phyloP scores from a whole-genome alignment of 2,329 filamentous ascomycete species.

The Colletotrichum horii region DNA sequence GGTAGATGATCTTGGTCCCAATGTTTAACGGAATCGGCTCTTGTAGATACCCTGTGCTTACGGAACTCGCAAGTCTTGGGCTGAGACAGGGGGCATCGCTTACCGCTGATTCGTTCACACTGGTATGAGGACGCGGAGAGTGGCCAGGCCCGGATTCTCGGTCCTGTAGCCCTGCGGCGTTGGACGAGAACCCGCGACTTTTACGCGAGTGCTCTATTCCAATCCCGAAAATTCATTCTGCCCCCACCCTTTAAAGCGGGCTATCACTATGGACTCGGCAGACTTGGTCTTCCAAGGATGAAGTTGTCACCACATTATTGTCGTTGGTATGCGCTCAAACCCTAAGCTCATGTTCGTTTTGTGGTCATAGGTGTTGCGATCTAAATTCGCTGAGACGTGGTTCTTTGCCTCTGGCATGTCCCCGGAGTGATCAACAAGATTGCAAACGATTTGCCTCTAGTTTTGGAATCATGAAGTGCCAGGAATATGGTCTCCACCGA shows the following conservation, averaged over 20 bases:
- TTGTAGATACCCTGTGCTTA: neutral
- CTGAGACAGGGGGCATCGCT: neutral
- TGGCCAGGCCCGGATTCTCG: neutral
- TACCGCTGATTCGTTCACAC: neutral
- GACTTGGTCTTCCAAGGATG: accelerated
- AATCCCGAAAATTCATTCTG: neutral
- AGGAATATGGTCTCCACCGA: too few relatives aligned
- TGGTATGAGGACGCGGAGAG: neutral
- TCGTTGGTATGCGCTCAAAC: too few relatives aligned
- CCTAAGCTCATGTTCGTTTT: too few relatives aligned
- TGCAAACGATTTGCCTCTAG: too few relatives aligned
- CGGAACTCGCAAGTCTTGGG: neutral
- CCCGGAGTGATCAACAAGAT: too few relatives aligned
- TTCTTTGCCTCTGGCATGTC: too few relatives aligned
- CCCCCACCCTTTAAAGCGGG: too few relatives aligned
- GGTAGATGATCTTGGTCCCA: neutral
- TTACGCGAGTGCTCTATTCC: neutral
- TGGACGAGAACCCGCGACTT: neutral
- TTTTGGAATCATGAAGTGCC: too few relatives aligned
- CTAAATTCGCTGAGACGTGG: too few relatives aligned
- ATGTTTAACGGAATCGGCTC: neutral
- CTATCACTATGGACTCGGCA: neutral
- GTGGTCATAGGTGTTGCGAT: too few relatives aligned
- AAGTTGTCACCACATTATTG: neutral
- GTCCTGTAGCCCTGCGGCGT: neutral